phyloP scores from a whole-genome alignment of 139 green algal genomes.

The Nannochloris sp. region DNA sequence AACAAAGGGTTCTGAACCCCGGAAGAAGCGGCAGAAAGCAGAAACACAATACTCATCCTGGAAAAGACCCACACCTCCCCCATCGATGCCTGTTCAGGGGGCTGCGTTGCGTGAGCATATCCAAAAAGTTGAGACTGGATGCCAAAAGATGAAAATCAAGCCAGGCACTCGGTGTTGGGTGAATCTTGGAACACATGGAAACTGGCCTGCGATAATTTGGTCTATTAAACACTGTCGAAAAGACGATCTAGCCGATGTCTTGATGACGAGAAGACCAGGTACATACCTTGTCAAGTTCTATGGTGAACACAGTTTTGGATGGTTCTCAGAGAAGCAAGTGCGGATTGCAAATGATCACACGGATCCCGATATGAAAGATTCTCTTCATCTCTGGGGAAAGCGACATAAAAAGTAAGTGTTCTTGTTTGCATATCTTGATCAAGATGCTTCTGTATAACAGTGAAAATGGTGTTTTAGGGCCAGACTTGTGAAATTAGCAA shows the following conservation, averaged over 20 bases:
- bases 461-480: background rate
- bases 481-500: conserved; percentile 1
- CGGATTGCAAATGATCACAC: conserved; percentile 3
- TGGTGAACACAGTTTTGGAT: conserved; percentile 51
- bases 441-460: no score
- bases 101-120: background rate
- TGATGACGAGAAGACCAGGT: conserved; percentile 33
- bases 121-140: background rate
- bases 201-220: conserved; percentile 50
- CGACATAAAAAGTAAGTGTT: conserved; percentile 24
- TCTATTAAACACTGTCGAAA: conserved; percentile 29
- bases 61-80: background rate
- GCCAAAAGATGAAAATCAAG: background rate
- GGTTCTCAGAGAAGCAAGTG: conserved; percentile 11
- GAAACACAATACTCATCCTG: background rate
- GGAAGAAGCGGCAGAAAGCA: background rate
- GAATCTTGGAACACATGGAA: conserved; percentile 23
- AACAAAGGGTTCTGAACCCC: background rate
- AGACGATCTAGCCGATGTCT: conserved; percentile 33
- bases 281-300: conserved; percentile 38
- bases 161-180: conserved; percentile 18
- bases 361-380: background rate
- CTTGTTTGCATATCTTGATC: no score
- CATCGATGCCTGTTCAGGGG: background rate
- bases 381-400: conserved; percentile 18